A percentile compares a stretch with the other conserved stretches of the same genome.
Conservation (phyloP, 805 yeast genomes). For the Lipomyces spencermartinsiae region DNA sequence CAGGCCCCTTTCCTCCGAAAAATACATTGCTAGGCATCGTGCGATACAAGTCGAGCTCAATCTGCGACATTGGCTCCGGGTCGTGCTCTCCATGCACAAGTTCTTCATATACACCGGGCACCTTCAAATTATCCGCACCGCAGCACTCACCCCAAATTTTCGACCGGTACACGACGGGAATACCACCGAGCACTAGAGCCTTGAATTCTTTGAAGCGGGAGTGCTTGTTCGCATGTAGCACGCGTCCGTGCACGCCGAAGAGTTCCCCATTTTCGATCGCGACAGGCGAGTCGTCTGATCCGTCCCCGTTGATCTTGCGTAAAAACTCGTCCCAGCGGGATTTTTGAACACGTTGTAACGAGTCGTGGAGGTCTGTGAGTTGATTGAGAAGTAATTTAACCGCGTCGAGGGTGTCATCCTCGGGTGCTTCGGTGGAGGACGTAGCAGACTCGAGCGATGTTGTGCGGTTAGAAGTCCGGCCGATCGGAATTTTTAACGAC, state of each 20-base stretch:
- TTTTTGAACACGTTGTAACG: constrained; percentile 49
- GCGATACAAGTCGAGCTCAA: constrained; percentile 59
- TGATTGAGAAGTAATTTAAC: constrained; percentile 47
- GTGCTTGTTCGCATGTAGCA: constrained; percentile 42
- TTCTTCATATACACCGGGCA: constrained; percentile 56
- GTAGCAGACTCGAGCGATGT: neutral
- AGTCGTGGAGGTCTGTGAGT: constrained; percentile 55
- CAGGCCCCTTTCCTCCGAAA: constrained; percentile 62
- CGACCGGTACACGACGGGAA: constrained; percentile 57
- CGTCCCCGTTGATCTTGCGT: constrained; percentile 45
- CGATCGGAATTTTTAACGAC: neutral
- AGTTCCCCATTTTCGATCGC: constrained; percentile 45
- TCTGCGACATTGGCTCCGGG: constrained; percentile 54
- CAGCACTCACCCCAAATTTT: constrained; percentile 61
- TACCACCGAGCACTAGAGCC: constrained; percentile 53
- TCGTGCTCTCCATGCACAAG: constrained; percentile 37
- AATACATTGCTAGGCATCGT: constrained; percentile 62
- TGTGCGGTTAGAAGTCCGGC: neutral
- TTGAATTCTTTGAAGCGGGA: constrained; percentile 45
- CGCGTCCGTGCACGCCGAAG: constrained; percentile 52
- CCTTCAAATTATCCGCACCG: constrained; percentile 53
- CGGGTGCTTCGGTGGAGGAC: neutral
- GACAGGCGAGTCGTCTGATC: constrained; percentile 40
- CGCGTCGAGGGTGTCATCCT: constrained; percentile 25
- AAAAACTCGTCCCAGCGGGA: constrained; percentile 57